A percentile compares a stretch with the other conserved stretches of the same genome.
phyloP scores from a whole-genome alignment of 78 protist species.

The Polysphondylium violaceum region DNA sequence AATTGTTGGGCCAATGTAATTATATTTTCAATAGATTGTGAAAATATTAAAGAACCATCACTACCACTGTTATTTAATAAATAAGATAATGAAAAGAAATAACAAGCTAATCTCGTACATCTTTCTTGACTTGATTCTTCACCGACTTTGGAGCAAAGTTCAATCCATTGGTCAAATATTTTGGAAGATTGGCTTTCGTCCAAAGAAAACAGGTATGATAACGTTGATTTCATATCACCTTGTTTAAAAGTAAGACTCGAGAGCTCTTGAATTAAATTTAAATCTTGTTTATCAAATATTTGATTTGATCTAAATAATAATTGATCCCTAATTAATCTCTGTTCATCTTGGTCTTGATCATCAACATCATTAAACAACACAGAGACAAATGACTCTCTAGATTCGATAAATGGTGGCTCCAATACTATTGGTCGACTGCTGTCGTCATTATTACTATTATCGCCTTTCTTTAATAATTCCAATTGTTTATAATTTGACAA shows the following conservation, averaged over 20 bases:
- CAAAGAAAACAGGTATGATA: slow-evolving; percentile 3
- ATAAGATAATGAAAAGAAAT: slow-evolving; percentile 18
- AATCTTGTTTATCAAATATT: not conserved
- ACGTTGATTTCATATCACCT: slow-evolving; percentile 17
- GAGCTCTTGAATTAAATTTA: not conserved
- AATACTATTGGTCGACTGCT: not conserved
- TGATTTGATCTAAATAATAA: not conserved
- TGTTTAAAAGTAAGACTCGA: slow-evolving; percentile 23
- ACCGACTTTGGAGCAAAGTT: not conserved
- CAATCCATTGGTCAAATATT: not conserved
- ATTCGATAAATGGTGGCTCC: slow-evolving; percentile 58
- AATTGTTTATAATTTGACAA: slow-evolving; percentile 30
- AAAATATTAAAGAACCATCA: no score
- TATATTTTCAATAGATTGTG: not conserved
- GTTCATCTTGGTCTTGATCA: not conserved
- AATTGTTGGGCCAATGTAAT: not conserved
- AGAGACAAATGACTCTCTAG: not conserved
- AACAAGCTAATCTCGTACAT: slow-evolving; percentile 45
- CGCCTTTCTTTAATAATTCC: no score
- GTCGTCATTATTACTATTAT: no score
- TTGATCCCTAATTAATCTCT: not conserved
- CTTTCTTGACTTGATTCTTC: slow-evolving; percentile 45
- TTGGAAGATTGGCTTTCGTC: not conserved
- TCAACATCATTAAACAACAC: not conserved
- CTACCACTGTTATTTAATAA: no score